These are phyloP conservation scores for Zygoascus biomembranicola DNA, from an alignment of 805 yeast genomes.

Conservation along the genomic window DNA sequence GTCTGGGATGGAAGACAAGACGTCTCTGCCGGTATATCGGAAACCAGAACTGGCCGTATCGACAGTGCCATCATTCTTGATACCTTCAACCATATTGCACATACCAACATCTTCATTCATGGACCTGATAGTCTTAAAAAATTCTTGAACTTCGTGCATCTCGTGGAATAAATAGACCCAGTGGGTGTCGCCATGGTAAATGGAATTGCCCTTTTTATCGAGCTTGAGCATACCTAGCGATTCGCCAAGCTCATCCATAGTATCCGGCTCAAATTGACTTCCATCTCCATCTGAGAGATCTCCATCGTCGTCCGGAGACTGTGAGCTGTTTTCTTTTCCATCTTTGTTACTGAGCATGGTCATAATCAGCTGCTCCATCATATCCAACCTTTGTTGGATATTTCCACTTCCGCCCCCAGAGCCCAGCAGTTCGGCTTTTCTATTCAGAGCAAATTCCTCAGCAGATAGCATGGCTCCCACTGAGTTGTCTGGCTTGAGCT, in stretches of 20 bases:
- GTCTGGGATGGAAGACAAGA: conserved; percentile 21
- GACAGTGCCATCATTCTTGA: not conserved
- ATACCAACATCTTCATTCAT: conserved; percentile 8
- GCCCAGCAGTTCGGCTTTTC: not conserved
- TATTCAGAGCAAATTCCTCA: not conserved
- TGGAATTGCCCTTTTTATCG: conserved; percentile 25
- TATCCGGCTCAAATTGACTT: not conserved
- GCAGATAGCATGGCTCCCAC: not conserved
- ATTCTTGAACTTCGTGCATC: conserved; percentile 17
- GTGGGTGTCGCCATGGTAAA: conserved; percentile 30
- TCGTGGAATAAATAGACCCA: conserved; percentile 28
- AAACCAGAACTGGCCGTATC: not conserved
- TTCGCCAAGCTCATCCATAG: conserved; percentile 18
- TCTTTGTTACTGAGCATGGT: conserved; percentile 12
- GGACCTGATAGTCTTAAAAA: conserved; percentile 9
- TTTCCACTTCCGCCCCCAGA: not conserved
- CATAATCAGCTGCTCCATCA: conserved; percentile 23
- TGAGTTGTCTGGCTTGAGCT: not conserved
- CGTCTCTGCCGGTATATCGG: conserved; percentile 9
- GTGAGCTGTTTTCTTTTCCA: not conserved
- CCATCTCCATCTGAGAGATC: not conserved
- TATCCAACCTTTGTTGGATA: conserved; percentile 17
- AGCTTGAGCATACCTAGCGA: conserved; percentile 29
- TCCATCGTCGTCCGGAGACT: not conserved
- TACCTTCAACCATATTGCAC: not conserved